Percentiles rank a stretch among this genome's conserved stretches.
Conservation (phyloP, 2,329 filamentous ascomycete genomes). For the Truncatella angustata region DNA sequence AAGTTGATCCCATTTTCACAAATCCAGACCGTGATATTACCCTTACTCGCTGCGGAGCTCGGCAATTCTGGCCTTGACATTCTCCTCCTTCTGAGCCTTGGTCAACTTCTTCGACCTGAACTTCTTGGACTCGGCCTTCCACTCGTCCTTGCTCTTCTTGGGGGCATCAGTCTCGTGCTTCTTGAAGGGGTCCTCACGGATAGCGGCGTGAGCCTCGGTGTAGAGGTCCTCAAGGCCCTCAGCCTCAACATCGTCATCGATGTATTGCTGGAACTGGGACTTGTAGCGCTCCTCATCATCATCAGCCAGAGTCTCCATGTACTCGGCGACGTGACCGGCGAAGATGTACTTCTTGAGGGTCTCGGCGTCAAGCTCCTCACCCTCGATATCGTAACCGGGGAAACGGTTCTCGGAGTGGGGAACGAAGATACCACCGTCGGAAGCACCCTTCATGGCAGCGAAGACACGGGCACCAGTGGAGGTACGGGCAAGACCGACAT, state of each 20-base stretch:
- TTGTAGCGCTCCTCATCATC: constrained; percentile 99
- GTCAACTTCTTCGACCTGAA: constrained; percentile 74
- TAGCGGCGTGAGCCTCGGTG: constrained; percentile 89
- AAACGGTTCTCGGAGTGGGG: constrained; percentile 99
- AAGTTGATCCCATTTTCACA: constrained; percentile 18
- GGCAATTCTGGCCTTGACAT: constrained; percentile 89
- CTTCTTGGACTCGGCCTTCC: constrained; percentile 95
- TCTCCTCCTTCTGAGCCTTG: constrained; percentile 78
- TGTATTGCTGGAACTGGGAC: constrained; percentile 96
- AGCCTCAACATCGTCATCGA: constrained; percentile 94
- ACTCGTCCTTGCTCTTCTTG: constrained; percentile 97
- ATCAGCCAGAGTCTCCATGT: constrained; percentile 99
- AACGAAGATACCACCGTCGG: constrained; percentile 93
- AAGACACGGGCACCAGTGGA: constrained; percentile 99
- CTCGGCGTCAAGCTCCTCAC: constrained; percentile 96
- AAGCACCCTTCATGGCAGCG: constrained; percentile 99
- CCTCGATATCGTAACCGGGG: constrained; percentile 96
- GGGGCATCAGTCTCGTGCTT: constrained; percentile 71
- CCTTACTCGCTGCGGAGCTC: constrained; percentile 61
- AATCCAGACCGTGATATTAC: constrained; percentile 9
- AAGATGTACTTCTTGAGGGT: constrained; percentile 99
- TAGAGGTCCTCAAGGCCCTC: constrained; percentile 97
- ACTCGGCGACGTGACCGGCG: constrained; percentile 97
- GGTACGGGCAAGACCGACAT: constrained; percentile 95
- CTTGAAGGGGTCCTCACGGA: constrained; percentile 98